These are phyloP conservation scores for Fraxinus nigra DNA, from an alignment of 305 asterid species.

Conservation along the genomic window DNA sequence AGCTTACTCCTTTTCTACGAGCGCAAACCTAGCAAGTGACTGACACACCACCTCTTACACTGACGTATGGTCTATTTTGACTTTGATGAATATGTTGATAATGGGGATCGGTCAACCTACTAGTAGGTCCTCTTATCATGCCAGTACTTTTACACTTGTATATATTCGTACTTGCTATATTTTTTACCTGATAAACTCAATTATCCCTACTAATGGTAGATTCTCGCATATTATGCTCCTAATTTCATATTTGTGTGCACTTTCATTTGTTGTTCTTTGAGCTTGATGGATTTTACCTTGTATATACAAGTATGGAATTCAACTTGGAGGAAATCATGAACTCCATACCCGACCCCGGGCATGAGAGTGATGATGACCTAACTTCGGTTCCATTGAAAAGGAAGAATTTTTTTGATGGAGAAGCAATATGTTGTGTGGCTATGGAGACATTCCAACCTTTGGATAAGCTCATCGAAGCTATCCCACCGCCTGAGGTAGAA, in stretches of 20 bases:
- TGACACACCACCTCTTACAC: too few species aligned
- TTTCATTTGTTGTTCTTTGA: too few species aligned
- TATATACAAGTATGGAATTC: background rate
- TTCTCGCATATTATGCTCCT: background rate
- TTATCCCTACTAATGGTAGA: background rate
- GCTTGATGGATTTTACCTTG: background rate
- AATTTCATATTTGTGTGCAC: background rate
- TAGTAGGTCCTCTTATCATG: background rate
- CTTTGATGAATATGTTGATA: background rate
- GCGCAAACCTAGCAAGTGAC: too few species aligned
- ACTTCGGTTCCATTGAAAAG: too few species aligned
- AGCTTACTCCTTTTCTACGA: too few species aligned
- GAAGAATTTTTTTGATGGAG: fast-evolving
- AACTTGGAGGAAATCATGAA: background rate
- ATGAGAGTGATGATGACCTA: too few species aligned
- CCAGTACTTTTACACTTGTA: background rate
- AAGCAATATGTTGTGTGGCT: background rate
- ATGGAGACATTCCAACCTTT: background rate
- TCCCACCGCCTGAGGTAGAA: background rate
- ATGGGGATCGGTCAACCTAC: background rate
- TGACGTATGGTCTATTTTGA: too few species aligned
- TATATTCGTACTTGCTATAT: background rate
- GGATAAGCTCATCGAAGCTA: background rate
- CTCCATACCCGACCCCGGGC: too few species aligned
- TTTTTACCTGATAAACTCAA: too few species aligned